A percentile compares a stretch with the other conserved stretches of the same genome.
These are phyloP conservation scores for Endocladia muricata DNA, from an alignment of 31 red algal genomes.

Conservation along the genomic window DNA sequence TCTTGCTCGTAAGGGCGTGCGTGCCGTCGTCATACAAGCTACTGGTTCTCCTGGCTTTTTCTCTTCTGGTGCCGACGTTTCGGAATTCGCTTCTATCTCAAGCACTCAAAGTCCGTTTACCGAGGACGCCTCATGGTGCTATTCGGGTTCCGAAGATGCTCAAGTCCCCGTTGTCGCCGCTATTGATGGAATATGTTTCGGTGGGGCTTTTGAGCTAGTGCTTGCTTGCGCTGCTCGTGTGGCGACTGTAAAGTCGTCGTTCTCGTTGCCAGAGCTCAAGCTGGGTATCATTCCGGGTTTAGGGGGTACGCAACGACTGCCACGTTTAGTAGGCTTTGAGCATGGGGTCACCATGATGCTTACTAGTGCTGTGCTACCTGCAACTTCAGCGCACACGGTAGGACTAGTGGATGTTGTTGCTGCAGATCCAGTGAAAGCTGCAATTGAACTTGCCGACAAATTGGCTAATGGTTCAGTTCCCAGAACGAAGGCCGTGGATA, in stretches of 20 bases:
- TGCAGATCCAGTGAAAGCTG: slow-evolving; percentile 25
- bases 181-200: slow-evolving; percentile 82
- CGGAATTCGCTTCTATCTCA: slow-evolving; percentile 74
- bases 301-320: slow-evolving; percentile 94
- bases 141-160: slow-evolving; percentile 52
- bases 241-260: slow-evolving; percentile 43
- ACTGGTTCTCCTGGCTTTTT: slow-evolving; percentile 64
- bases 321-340: slow-evolving; percentile 86
- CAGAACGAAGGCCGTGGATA: slow-evolving; percentile 33
- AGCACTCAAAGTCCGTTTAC: slow-evolving; percentile 30
- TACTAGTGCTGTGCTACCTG: slow-evolving; percentile 43
- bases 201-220: slow-evolving; percentile 87
- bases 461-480: slow-evolving; percentile 25
- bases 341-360: slow-evolving; percentile 81
- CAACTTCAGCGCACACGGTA: slow-evolving; percentile 25
- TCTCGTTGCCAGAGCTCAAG: slow-evolving; percentile 87
- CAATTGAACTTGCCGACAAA: slow-evolving; percentile 42
- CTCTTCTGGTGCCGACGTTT: slow-evolving; percentile 90
- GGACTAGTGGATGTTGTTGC: slow-evolving; percentile 83
- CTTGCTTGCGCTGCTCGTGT: slow-evolving; percentile 77
- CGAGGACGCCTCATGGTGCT: slow-evolving; percentile 56
- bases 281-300: slow-evolving; percentile 96
- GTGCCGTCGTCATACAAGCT: slow-evolving; percentile 58
- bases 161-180: slow-evolving; percentile 86
- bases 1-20: slow-evolving; percentile 14